These are phyloP conservation scores for Agarophyton chilense DNA, from an alignment of 23 red algal genomes.

Conservation along the genomic window DNA sequence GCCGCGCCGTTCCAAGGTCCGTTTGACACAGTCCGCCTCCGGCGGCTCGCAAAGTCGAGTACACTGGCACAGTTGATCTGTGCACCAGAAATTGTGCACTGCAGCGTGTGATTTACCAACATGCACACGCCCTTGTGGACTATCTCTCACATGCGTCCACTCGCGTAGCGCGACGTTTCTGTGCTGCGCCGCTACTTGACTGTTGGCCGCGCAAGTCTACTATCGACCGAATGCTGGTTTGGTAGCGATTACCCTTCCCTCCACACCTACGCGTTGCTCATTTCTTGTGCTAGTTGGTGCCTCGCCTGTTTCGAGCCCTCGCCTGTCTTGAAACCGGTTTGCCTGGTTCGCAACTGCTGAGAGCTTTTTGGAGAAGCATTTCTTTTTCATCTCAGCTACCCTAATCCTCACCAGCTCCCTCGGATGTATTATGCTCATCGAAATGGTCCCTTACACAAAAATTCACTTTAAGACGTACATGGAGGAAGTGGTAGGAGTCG, in stretches of 20 bases:
- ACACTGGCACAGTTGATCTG: not conserved
- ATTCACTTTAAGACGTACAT: slow-evolving; percentile 69
- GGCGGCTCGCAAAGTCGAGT: too few relatives aligned
- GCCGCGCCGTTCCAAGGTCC: not conserved
- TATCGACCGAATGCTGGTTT: not conserved
- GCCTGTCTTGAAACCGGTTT: too few relatives aligned
- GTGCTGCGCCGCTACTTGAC: not conserved
- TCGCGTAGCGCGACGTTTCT: too few relatives aligned
- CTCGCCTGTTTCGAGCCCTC: too few relatives aligned
- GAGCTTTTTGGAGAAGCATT: not conserved
- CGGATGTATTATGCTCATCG: slow-evolving; percentile 8
- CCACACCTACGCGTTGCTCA: too few relatives aligned
- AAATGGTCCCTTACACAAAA: slow-evolving; percentile 62
- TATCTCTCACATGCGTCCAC: too few relatives aligned
- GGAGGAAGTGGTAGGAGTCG: slow-evolving; percentile 64
- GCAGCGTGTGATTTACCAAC: too few relatives aligned
- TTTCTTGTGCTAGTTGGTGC: too few relatives aligned
- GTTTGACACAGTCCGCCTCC: not conserved
- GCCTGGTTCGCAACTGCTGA: too few relatives aligned
- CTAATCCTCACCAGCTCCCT: too few relatives aligned
- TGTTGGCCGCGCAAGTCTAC: not conserved
- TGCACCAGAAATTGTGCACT: not conserved
- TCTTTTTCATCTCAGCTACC: slow-evolving; percentile 7
- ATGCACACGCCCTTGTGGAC: not conserved
- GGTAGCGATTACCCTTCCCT: too few relatives aligned